Evolutionary conservation across 768 basidiomycete genomes (phyloP), one percentile per base, ranked within the genome.

Genomic region (Suillus hirtellus): DNA sequence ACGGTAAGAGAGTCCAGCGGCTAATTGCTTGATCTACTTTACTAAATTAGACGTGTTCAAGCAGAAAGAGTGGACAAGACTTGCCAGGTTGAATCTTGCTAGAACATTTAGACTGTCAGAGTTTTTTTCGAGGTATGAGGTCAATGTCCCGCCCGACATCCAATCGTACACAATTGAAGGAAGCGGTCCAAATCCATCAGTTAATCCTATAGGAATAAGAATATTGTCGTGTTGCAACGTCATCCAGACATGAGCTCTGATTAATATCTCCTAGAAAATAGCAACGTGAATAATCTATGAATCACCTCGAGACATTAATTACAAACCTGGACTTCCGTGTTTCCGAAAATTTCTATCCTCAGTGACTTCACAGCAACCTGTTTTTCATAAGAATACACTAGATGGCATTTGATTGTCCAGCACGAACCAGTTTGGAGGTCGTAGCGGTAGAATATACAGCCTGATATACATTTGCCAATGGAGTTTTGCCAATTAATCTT

Each of bases 121-220:
- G 4, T 37, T 19, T 14, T 59, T 1, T 60, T 35, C 15, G 12
- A 71, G 62, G 53, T 71, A 72, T 1, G 55, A 50, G 2, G 61
- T 66, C 44, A 74, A 59, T 3, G 62, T 66, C 11, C 73, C 73
- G 54, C 71, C 69, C 10, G 69, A 66, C 46, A 67, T 60, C 72
- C 72, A 73, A 0, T 70, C 68, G 31, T 66, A 71, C 17, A 73
- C 72, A 63, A 73, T 67, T 3, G 72, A 68, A 5, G 56, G 60
- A 38, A 71, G 64, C 2, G 60, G 65, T 7, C 72, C 72, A 59
- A 71, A 72, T 12, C 63, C 66, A 24, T 60, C 37, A 12, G 55
- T 59, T 12, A 66, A 60, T 19, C 72, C 72, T 54, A 64, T 62
- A 15, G 72, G 62, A 2, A 58, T 66, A 5, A 73, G 49, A 10